These are phyloP conservation scores for Theobroma grandiflorum DNA, from an alignment of 441 rosid genomes.

Conservation along the genomic window DNA sequence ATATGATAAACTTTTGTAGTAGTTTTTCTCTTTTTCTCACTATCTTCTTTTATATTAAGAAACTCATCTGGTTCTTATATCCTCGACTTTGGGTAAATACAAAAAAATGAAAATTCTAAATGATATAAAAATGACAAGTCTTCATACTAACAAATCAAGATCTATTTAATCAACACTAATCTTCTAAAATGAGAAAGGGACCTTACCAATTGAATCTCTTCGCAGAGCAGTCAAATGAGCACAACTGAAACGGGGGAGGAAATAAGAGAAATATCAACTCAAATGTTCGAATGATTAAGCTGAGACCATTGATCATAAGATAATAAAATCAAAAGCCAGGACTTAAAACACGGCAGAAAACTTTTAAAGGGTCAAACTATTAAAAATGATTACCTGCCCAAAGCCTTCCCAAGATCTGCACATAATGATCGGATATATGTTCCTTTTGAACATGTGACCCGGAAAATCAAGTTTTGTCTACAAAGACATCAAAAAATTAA, in stretches of 20 bases:
- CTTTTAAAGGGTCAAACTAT: conserved; percentile 16
- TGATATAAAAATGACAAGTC: neutral
- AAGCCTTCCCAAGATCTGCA: conserved; percentile 93
- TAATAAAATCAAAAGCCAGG: neutral
- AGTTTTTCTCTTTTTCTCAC: neutral
- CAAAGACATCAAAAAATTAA: conserved; percentile 27
- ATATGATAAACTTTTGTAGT: neutral
- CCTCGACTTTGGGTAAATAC: neutral
- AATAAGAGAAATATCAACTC: conserved; percentile 18
- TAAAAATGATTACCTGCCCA: conserved; percentile 65
- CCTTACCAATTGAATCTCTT: conserved; percentile 93
- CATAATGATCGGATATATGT: conserved; percentile 94
- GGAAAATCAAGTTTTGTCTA: conserved; percentile 92
- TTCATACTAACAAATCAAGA: neutral
- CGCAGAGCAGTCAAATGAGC: conserved; percentile 91
- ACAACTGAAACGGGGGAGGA: conserved; percentile 61
- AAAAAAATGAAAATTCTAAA: neutral
- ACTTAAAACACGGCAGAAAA: conserved; percentile 3
- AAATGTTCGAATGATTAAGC: neutral
- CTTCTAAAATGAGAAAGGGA: conserved; percentile 22
- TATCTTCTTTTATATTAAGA: neutral
- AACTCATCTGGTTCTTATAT: neutral
- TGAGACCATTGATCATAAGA: conserved; percentile 4
- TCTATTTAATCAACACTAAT: neutral
- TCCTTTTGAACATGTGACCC: conserved; percentile 90